These are phyloP conservation scores for Cymbopogon flexuosus DNA, from an alignment of 202 grass and related monocot species.

Conservation along the genomic window DNA sequence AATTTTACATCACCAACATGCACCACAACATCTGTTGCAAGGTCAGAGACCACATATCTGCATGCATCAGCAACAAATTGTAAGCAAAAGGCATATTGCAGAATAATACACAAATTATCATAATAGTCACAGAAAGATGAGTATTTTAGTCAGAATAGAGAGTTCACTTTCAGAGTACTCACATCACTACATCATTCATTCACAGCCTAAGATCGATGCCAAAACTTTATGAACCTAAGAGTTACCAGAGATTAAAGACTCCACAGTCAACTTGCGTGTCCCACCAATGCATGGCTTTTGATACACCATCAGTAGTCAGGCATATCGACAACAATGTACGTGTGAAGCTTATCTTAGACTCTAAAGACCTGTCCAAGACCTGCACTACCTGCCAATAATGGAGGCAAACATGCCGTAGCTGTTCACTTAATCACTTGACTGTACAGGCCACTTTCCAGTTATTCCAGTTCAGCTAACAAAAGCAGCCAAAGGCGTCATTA, in stretches of 20 bases:
- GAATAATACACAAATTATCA: background rate
- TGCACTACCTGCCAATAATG: constrained; percentile 29
- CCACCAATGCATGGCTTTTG: background rate
- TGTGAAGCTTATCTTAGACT: constrained; percentile 23
- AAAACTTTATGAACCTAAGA: constrained; percentile 1
- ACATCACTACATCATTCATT: too few relatives aligned
- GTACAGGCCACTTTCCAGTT: constrained; percentile 30
- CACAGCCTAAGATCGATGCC: background rate
- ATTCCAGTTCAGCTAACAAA: constrained; percentile 46
- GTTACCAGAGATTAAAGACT: background rate
- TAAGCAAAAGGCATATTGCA: constrained; percentile 21
- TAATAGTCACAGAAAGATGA: background rate
- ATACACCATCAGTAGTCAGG: constrained; percentile 14
- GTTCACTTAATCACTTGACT: constrained; percentile 32
- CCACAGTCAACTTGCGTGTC: background rate
- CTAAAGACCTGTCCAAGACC: constrained; percentile 17
- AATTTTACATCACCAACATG: constrained; percentile 66
- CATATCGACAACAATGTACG: constrained; percentile 23
- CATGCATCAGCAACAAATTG: constrained; percentile 11
- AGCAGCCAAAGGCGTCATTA: constrained; percentile 9
- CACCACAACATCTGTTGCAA: constrained; percentile 76
- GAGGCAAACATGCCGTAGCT: constrained; percentile 36
- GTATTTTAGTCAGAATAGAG: background rate
- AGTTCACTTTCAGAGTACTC: background rate
- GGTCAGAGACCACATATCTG: constrained; percentile 84